Base-by-base conservation (phyloP, 176 grass and related monocot genomes). In the Dendrocalamus sinicus region DNA sequence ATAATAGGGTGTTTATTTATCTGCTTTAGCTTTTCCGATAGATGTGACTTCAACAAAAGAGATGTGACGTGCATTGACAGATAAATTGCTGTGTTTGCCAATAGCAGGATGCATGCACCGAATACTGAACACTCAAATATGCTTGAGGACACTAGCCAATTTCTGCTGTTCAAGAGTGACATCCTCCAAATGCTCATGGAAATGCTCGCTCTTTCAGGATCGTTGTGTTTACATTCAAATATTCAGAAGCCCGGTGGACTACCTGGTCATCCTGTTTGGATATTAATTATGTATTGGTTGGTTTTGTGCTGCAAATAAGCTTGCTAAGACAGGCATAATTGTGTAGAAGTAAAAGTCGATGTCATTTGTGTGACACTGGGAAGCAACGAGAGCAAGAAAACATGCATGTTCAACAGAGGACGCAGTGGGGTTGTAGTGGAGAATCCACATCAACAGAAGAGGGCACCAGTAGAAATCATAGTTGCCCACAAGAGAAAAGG, bases 391-490 rank as follows among this genome's bases (percentile, higher is more conserved):
- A 84, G 45, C 50, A 24, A 73, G 74, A 39, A 50, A 91, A 80
- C 58, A 69, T 79, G 79, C 62, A 77, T 70, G 64, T 32, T 26
- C 79, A 83, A 30, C 79, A 73, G 40, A 78, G 6, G 19, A 79
- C 50, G 69, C 28, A 69, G 79, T 75, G 48, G 48, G 52, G 19
- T 20, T 89, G 28, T 83, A 55, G 54, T 86, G 75, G 79, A 61
- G 80, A 92, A 83, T 76, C 44, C 87, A 80, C 70, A 86, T 83
- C 68, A 63, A 79, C 46, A 60, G 24, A 73, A 67, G 80, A 65
- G 57, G 24, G 62, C 61, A 48, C 46, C 39, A 20, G 6, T 58
- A n/a, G 72, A 61, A 48, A 61, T 70, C 72, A 82, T 70, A 50
- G 65, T 88, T 88, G 51, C 50, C 44, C 84, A 80, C 66, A 39